Base-by-base conservation (phyloP, 2,329 filamentous ascomycete genomes). In the Ustulina deusta region DNA sequence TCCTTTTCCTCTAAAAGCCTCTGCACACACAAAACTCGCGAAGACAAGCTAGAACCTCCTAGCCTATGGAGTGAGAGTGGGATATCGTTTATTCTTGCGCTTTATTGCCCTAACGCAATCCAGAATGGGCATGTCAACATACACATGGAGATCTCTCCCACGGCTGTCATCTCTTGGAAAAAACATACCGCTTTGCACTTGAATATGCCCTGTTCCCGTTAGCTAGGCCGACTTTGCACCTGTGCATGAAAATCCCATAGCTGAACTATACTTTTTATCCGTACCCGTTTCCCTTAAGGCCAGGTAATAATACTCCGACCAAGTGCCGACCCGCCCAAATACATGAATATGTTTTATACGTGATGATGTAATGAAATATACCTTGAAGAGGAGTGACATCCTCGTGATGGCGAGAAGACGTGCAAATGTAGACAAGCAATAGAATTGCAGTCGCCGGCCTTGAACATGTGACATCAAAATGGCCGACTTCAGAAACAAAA, bases 261-360 rank as follows among this genome's bases (percentile, higher is more conserved):
- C 56, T 34, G 13, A 64, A 57, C 54, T 63, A 15, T 40, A 22
- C 48, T 22, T 67, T 69, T 69, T 48, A 58, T 64, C 63, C 63
- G 60, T 55, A 61, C 65, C 65, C 67, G 42, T 51, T 55, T 56
- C 65, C 61, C 61, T 46, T 17, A 51, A 38, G 38, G 34, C 61
- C 61, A 46, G 36, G 29, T 62, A 32, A 61, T 59, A 66, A 67
- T 59, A 66, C 34, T 59, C 68, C 65, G 56, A 62, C 32, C 42
- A 55, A 40, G 46, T 65, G 42, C 61, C 32, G 7, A 57, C 48
- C 48, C 61, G 42, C 56, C 52, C 32, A 42, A 49, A 65, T n/a
- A 67, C 46, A 67, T 51, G 36, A 60, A 61, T 5, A 61, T 34
- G 34, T 22, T 68, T 62, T 69, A 68, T 68, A 62, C 52, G 64